Percentiles rank a stretch among this genome's conserved stretches.
Evolutionary conservation across 2,329 filamentous ascomycete species (phyloP).

Genomic region (Fusarium ambrosium): DNA sequence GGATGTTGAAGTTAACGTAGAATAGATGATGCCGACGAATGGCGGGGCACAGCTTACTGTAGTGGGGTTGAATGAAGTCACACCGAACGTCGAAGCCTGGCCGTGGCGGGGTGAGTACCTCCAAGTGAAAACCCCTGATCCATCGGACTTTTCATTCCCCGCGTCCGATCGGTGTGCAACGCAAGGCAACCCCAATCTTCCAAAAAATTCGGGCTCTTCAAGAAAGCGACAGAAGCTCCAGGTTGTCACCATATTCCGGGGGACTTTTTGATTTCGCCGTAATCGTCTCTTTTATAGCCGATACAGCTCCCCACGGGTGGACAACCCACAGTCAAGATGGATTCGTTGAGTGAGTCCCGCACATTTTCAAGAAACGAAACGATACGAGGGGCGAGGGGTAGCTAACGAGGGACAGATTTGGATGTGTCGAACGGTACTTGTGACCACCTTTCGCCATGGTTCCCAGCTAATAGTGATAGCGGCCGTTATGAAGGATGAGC

Average conservation of each 20-base stretch:
- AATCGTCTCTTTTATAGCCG: slow-evolving; percentile 40
- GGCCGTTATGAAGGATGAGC: slow-evolving; percentile 93
- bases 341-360: slow-evolving; percentile 55
- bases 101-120: slow-evolving; percentile 5
- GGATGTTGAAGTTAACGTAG: background rate
- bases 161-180: slow-evolving; percentile 48
- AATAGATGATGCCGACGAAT: slow-evolving; percentile 31
- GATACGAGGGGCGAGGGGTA: slow-evolving; percentile 43
- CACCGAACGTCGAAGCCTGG: slow-evolving; percentile 25
- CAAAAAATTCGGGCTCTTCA: slow-evolving; percentile 53
- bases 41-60: slow-evolving; percentile 38
- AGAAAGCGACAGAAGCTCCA: slow-evolving; percentile 50
- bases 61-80: slow-evolving; percentile 48
- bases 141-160: slow-evolving; percentile 52
- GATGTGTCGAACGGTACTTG: slow-evolving; percentile 84
- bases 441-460: slow-evolving; percentile 19
- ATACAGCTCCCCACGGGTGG: slow-evolving; percentile 47
- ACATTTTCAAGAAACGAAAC: slow-evolving; percentile 26
- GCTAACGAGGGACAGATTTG: slow-evolving; percentile 72
- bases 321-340: slow-evolving; percentile 51
- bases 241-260: slow-evolving; percentile 45
- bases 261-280: slow-evolving; percentile 42
- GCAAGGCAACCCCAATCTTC: slow-evolving; percentile 47
- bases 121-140: slow-evolving; percentile 28
- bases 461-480: slow-evolving; percentile 58